phyloP scores from a whole-genome alignment of 2,329 filamentous ascomycete genomes.

The Ambrosiella beaveri region DNA sequence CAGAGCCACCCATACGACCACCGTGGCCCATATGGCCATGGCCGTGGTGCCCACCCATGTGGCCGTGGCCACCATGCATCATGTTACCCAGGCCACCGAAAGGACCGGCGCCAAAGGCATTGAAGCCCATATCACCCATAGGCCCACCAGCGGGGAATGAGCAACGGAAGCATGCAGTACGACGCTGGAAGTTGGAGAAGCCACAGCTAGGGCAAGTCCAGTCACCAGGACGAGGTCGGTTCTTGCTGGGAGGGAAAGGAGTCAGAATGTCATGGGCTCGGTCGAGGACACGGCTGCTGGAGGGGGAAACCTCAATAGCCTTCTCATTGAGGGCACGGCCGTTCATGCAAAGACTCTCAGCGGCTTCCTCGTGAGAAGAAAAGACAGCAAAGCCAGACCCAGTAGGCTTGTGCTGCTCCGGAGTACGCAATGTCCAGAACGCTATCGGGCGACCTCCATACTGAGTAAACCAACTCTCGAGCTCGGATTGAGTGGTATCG shows the following conservation, averaged over 20 bases:
- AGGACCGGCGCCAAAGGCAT: constrained; percentile 48
- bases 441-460: constrained; percentile 95
- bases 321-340: constrained; percentile 95
- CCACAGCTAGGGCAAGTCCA: constrained; percentile 98
- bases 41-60: constrained; percentile 21
- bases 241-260: constrained; percentile 96
- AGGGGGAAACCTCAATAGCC: constrained; percentile 95
- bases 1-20: constrained; percentile 59
- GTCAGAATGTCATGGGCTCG: constrained; percentile 90
- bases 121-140: constrained; percentile 37
- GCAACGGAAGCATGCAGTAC: constrained; percentile 96
- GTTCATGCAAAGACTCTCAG: constrained; percentile 98
- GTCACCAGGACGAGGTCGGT: constrained; percentile 87
- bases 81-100: constrained; percentile 52
- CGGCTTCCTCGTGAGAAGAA: constrained; percentile 96
- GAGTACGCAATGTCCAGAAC: constrained; percentile 95
- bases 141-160: constrained; percentile 91
- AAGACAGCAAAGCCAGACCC: constrained; percentile 97
- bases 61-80: constrained; percentile 40
- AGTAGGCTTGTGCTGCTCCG: constrained; percentile 98
- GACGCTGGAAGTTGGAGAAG: constrained; percentile 98
- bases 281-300: constrained; percentile 89
- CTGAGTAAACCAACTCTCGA: constrained; percentile 99
- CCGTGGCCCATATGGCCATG: constrained; percentile 36
- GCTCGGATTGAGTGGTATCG: constrained; percentile 93